Evolutionary conservation across 768 basidiomycete species (phyloP).

Genomic region (Boletus rubroflammeus): DNA sequence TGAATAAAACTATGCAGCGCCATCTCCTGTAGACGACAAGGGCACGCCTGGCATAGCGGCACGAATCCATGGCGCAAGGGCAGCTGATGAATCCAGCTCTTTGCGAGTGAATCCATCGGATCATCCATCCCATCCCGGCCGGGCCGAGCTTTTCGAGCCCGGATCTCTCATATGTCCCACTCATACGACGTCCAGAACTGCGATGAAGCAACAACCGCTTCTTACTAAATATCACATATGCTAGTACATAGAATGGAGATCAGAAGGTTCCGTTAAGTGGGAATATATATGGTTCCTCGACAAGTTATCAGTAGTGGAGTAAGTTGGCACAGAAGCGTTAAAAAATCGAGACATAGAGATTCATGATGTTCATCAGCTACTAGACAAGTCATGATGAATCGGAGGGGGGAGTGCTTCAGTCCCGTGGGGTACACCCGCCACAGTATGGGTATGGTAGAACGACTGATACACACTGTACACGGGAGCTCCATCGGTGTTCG

Average conservation of each 20-base stretch:
- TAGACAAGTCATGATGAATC: neutral
- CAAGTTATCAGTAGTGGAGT: neutral
- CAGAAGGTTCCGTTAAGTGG: neutral
- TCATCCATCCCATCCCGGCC: neutral
- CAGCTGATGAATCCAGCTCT: neutral
- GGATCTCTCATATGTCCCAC: neutral
- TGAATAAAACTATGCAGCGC: neutral
- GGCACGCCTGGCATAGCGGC: neutral
- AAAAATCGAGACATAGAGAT: neutral
- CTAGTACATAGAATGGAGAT: neutral
- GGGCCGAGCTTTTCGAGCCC: neutral
- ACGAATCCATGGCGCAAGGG: neutral
- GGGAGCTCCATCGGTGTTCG: neutral
- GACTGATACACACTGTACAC: neutral
- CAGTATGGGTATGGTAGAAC: neutral
- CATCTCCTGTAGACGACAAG: neutral
- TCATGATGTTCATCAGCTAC: conserved; percentile 14
- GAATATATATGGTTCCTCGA: neutral
- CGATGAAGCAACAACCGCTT: neutral
- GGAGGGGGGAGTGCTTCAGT: neutral
- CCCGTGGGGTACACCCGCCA: neutral
- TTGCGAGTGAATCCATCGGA: neutral
- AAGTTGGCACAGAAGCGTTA: neutral
- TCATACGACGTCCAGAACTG: too few species aligned
- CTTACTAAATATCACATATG: neutral